These are phyloP conservation scores for Scheffersomyces insectosa DNA, from an alignment of 1,139 yeast genomes.

Conservation along the genomic window DNA sequence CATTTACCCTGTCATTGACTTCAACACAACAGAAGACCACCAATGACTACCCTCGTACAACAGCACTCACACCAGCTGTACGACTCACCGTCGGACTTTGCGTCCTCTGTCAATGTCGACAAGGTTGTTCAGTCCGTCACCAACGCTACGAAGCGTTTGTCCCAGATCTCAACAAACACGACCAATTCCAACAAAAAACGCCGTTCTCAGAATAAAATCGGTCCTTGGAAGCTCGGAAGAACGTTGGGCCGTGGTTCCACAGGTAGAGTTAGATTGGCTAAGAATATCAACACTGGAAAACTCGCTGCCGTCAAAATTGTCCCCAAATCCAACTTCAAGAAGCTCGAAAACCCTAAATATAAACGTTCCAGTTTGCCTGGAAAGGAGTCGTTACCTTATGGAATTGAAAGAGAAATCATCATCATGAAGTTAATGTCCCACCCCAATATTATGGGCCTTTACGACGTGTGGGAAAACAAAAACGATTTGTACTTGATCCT, in stretches of 20 bases:
- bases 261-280: conserved; percentile 90
- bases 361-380: conserved; percentile 21
- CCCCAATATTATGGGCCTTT: conserved; percentile 91
- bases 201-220: conserved; percentile 72
- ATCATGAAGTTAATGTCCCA: conserved; percentile 89
- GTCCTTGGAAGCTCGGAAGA: conserved; percentile 96
- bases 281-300: conserved; percentile 79
- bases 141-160: conserved; percentile 62
- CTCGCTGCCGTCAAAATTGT: conserved; percentile 97
- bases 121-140: conserved; percentile 56
- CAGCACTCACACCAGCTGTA: conserved; percentile 19
- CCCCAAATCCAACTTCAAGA: conserved; percentile 69
- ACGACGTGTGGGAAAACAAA: conserved; percentile 98
- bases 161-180: conserved; percentile 62
- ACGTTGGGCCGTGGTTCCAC: conserved; percentile 95
- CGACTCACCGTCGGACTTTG: conserved; percentile 18
- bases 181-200: conserved; percentile 49
- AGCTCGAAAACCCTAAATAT: conserved; percentile 56
- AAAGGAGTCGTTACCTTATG: conserved; percentile 75
- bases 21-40: too few relatives aligned
- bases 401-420: conserved; percentile 94
- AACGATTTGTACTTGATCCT: conserved; percentile 87
- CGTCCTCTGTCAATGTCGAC: conserved; percentile 39
- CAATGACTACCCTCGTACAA: conserved; percentile 27
- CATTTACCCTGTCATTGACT: too few relatives aligned